Percentiles rank a stretch among this genome's conserved stretches.
These are phyloP conservation scores for Xanthoconium separans DNA, from an alignment of 1,284 basidiomycete species.

Conservation along the genomic window DNA sequence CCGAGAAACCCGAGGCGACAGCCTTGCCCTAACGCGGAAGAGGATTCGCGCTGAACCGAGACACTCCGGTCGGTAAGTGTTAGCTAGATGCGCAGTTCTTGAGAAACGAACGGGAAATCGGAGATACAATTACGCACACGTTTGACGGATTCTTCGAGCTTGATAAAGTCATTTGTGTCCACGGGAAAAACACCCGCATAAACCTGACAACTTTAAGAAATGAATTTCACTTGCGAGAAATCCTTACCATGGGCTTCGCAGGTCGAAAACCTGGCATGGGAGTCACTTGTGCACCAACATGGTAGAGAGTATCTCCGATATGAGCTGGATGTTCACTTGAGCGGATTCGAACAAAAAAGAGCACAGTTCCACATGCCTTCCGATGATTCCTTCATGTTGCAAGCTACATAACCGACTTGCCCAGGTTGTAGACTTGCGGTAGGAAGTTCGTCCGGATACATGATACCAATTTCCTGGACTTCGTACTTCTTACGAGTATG, in stretches of 20 bases:
- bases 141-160: slow-evolving; percentile 95
- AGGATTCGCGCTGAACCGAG: slow-evolving; percentile 90
- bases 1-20: slow-evolving; percentile 95
- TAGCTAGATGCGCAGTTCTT: slow-evolving; percentile 47
- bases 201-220: slow-evolving; percentile 52
- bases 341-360: background rate
- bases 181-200: slow-evolving; percentile 96
- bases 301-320: slow-evolving; percentile 92
- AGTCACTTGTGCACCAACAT: slow-evolving; percentile 72
- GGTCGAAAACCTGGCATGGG: slow-evolving; percentile 92
- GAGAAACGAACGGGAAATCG: slow-evolving; percentile 4
- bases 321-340: slow-evolving; percentile 55
- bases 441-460: slow-evolving; percentile 86
- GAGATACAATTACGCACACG: slow-evolving; percentile 51
- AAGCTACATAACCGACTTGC: slow-evolving; percentile 89
- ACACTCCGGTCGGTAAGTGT: slow-evolving; percentile 89
- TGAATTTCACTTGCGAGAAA: background rate
- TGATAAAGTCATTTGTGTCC: slow-evolving; percentile 87
- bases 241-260: slow-evolving; percentile 85
- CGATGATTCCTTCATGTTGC: slow-evolving; percentile 98
- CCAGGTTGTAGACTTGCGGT: slow-evolving; percentile 75
- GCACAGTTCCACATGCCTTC: slow-evolving; percentile 60
- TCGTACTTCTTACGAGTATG: slow-evolving; percentile 92
- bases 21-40: slow-evolving; percentile 93
- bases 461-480: slow-evolving; percentile 87